Evolutionary conservation across 148 eudicot species (phyloP).

Genomic region (Rhododendron ferrugineum): DNA sequence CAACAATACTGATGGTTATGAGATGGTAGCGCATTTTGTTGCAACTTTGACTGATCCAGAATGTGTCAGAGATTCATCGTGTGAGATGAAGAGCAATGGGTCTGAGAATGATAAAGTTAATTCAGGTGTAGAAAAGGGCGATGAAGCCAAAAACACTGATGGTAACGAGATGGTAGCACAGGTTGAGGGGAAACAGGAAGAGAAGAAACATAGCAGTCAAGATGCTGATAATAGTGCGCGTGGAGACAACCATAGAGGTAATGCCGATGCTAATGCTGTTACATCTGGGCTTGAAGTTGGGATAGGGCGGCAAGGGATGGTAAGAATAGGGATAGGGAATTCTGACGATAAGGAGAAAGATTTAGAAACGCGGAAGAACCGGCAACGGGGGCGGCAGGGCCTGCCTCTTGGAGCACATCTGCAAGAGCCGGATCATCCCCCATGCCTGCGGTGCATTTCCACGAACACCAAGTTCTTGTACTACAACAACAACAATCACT

Average conservation of each 20-base stretch:
- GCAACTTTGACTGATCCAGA: not conserved
- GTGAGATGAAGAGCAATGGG: not conserved
- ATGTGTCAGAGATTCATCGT: not conserved
- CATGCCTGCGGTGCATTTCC: not conserved
- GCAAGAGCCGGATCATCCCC: not conserved
- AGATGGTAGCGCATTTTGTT: not conserved
- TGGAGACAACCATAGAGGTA: not conserved
- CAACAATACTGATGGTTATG: not conserved
- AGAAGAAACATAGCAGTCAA: not conserved
- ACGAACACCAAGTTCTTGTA: not conserved
- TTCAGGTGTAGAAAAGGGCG: not conserved
- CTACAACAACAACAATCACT: not conserved
- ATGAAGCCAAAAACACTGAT: not conserved
- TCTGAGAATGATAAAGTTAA: not conserved
- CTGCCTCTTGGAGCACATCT: not conserved
- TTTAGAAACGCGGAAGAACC: not conserved
- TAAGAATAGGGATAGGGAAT: slow-evolving; percentile 9
- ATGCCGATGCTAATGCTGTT: slow-evolving; percentile 3
- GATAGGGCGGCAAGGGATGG: slow-evolving; percentile 10
- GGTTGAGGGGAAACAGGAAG: slow-evolving; percentile 5
- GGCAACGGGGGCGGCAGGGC: not conserved
- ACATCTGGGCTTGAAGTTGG: slow-evolving; percentile 1
- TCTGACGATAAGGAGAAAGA: not conserved
- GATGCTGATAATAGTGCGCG: slow-evolving; percentile 1
- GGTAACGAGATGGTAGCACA: not conserved